Evolutionary conservation across 257 asterid species (phyloP).

Genomic region (Knoxia roxburghii): DNA sequence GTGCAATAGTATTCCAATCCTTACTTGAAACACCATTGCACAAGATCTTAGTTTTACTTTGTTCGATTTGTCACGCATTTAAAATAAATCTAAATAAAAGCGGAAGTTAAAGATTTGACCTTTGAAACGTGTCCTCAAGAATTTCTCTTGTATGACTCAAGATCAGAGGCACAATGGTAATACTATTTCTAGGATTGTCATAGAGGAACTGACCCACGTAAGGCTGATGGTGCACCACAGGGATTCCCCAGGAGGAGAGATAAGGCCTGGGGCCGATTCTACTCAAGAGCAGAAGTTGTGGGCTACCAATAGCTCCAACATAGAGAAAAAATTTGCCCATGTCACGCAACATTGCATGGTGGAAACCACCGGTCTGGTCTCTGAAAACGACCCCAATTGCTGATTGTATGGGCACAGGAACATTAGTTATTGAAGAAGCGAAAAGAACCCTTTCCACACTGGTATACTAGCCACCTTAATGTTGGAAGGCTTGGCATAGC

Average conservation of each 20-base stretch:
- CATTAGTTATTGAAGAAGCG: constrained; percentile 28
- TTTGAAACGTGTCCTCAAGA: too few relatives aligned
- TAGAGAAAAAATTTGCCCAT: constrained; percentile 65
- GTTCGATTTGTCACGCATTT: too few relatives aligned
- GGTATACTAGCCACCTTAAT: constrained; percentile 61
- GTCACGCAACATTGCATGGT: constrained; percentile 67
- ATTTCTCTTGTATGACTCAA: too few relatives aligned
- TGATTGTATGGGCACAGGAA: constrained; percentile 18
- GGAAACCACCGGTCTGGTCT: constrained; percentile 46
- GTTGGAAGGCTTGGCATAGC: constrained; percentile 50
- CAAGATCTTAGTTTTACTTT: too few relatives aligned
- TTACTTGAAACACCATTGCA: too few relatives aligned
- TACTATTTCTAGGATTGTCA: constrained; percentile 91
- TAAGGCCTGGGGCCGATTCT: constrained; percentile 81
- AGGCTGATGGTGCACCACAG: constrained; percentile 61
- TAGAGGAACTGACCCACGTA: constrained; percentile 70
- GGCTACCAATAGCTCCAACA: constrained; percentile 92
- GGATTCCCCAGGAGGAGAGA: constrained; percentile 85
- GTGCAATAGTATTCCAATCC: too few relatives aligned
- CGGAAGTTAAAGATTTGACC: too few relatives aligned
- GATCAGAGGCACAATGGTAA: constrained; percentile 72
- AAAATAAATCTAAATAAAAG: too few relatives aligned
- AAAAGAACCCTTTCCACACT: constrained; percentile 62
- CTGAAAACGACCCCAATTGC: constrained; percentile 72
- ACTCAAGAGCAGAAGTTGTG: constrained; percentile 76